Evolutionary conservation across 768 basidiomycete species (phyloP).

Genomic region (Termitomyces sp.): DNA sequence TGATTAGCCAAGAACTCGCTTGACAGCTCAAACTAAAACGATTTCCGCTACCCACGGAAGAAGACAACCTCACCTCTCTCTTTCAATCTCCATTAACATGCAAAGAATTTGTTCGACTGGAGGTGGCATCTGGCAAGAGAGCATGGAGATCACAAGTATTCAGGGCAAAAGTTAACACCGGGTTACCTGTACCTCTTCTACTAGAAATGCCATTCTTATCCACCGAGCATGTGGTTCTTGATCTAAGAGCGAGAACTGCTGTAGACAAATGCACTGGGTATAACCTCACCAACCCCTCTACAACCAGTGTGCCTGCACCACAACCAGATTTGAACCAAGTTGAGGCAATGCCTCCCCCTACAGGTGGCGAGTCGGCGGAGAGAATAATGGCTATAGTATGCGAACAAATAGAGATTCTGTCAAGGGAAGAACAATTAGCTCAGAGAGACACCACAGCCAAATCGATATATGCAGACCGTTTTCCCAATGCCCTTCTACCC

Average conservation of each 20-base stretch:
- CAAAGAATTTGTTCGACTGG: no score
- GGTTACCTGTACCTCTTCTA: not conserved
- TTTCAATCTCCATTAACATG: not conserved
- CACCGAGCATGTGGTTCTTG: not conserved
- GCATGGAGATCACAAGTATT: not conserved
- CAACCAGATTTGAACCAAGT: no score
- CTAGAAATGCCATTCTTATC: not conserved
- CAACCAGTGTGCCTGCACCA: no score
- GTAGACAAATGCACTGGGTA: no score
- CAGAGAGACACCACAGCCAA: not conserved
- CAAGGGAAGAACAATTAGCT: not conserved
- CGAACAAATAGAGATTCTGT: not conserved
- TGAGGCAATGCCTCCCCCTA: no score
- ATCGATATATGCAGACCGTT: not conserved
- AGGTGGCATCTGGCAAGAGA: not conserved
- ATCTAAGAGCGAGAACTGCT: no score
- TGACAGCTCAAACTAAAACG: no score
- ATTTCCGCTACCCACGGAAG: not conserved
- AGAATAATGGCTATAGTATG: not conserved
- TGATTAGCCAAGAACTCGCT: no score
- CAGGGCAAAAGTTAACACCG: not conserved
- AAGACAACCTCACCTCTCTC: not conserved
- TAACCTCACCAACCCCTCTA: no score
- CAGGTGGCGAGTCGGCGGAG: no score
- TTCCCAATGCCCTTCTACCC: not conserved